Conservation (phyloP, 73 alveolate genomes). For the Uronychia binucleata region DNA sequence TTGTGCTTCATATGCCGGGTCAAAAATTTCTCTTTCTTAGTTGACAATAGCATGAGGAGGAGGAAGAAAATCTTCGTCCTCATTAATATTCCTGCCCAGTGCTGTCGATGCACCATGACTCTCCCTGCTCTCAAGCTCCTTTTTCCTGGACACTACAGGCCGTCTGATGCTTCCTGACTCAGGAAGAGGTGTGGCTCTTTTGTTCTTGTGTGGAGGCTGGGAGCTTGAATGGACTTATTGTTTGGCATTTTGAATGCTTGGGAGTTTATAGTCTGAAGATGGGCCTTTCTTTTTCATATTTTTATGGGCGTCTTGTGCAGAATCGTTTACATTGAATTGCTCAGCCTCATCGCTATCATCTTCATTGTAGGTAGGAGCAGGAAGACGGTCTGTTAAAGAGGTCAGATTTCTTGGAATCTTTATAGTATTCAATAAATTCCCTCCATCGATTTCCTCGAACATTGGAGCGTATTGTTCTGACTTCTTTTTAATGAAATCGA, state of each 20-base stretch:
- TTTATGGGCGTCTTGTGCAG: not conserved
- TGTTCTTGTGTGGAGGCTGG: not conserved
- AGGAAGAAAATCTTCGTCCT: not conserved
- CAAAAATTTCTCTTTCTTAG: not conserved
- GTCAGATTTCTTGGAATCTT: constrained; percentile 61
- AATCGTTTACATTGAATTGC: not conserved
- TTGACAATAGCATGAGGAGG: not conserved
- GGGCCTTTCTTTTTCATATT: not conserved
- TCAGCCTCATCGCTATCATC: constrained; percentile 8
- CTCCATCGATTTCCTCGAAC: not conserved
- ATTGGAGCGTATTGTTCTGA: not conserved
- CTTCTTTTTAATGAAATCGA: not conserved
- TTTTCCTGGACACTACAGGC: not conserved
- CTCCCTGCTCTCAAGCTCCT: not conserved
- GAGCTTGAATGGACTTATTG: not conserved
- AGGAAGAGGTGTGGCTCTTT: not conserved
- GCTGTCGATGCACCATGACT: not conserved
- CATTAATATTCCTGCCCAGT: not conserved
- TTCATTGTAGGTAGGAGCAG: constrained; percentile 52
- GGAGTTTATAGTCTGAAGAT: not conserved
- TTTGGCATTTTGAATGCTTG: not conserved
- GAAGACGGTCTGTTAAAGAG: constrained; percentile 59
- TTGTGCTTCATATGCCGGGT: not conserved
- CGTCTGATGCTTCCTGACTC: not conserved
- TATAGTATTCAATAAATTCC: constrained; percentile 39